Percentiles rank a stretch among this genome's conserved stretches.
Evolutionary conservation across 1,139 yeast species (phyloP).

Genomic region (Yamadazyma atmosphaerica): DNA sequence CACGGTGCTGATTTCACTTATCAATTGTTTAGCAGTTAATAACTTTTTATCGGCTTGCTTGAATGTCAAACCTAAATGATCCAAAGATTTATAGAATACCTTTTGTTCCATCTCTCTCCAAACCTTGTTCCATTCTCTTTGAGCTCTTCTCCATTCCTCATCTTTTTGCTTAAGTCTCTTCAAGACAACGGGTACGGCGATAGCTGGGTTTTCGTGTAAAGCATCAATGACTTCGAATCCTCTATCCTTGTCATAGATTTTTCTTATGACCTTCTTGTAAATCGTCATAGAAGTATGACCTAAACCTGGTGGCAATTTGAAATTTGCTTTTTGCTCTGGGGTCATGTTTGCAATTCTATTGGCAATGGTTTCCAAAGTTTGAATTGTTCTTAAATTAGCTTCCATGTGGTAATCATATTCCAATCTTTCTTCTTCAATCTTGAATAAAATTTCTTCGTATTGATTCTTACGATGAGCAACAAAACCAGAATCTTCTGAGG

Average conservation of each 20-base stretch:
- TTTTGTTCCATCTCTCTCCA: slow-evolving; percentile 99
- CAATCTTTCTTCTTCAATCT: slow-evolving; percentile 96
- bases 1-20: slow-evolving; percentile 88
- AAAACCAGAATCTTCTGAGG: slow-evolving; percentile 97
- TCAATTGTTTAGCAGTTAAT: slow-evolving; percentile 83
- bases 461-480: slow-evolving; percentile 97
- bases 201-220: slow-evolving; percentile 89
- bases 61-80: slow-evolving; percentile 92
- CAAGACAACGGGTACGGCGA: slow-evolving; percentile 91
- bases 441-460: slow-evolving; percentile 91
- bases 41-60: slow-evolving; percentile 95
- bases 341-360: slow-evolving; percentile 93
- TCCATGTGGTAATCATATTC: slow-evolving; percentile 96
- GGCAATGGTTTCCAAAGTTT: slow-evolving; percentile 92
- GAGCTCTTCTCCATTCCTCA: slow-evolving; percentile 98
- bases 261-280: slow-evolving; percentile 88
- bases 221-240: slow-evolving; percentile 97
- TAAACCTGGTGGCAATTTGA: slow-evolving; percentile 88
- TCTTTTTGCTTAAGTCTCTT: slow-evolving; percentile 94
- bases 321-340: slow-evolving; percentile 79
- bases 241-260: slow-evolving; percentile 89
- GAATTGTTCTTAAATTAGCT: slow-evolving; percentile 90
- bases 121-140: slow-evolving; percentile 97
- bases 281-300: slow-evolving; percentile 91
- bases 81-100: slow-evolving; percentile 88